Evolutionary conservation across 805 yeast species (phyloP), one percentile per base, ranked within the genome.

Genomic region (Candida saitoana): DNA sequence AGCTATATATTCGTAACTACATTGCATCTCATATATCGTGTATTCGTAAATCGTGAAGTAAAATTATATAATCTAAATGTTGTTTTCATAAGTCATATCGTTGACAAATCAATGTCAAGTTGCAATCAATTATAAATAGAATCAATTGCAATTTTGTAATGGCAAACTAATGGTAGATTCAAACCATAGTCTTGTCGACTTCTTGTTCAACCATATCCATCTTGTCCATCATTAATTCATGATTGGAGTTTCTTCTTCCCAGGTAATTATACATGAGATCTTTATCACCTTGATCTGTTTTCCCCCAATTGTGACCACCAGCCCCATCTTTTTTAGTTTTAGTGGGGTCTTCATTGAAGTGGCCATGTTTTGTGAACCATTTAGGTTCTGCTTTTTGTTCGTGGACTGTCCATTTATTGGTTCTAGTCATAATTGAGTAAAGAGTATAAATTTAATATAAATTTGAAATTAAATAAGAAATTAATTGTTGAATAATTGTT

Each of bases 241-340:
- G 74, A 45, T 69, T 69, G 20, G 72, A 65, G 51, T 69, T 69
- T 41, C 74, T 52, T 49, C 73, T 63, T 6, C 49, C 49, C 3
- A 65, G 52, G 34, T 49, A 42, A 30, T 46, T 43, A 42, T 51
- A 56, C 40, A 76, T 78, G 45, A 77, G 73, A 47, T 85, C 59
- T 54, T 87, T 96, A 52, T 86, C 95, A 22, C 89, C 91, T 6
- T 80, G 74, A 6, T 29, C 16, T 11, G n/a, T 6, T 45, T 71
- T 67, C 34, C 97, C 97, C 96, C 96, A 87, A 56, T 88, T 88
- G 50, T 82, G 83, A 53, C 79, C 81, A 36, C 97, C 97, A 25
- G 83, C 84, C 38, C 97, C 97, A 44, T 75, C 74, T 60, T 86
- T 87, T 76, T 87, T 87, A 43, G 84, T 77, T 54, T 79, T 77